Base-by-base conservation (phyloP, 208 protist species). In the Leishmania turanica region DNA sequence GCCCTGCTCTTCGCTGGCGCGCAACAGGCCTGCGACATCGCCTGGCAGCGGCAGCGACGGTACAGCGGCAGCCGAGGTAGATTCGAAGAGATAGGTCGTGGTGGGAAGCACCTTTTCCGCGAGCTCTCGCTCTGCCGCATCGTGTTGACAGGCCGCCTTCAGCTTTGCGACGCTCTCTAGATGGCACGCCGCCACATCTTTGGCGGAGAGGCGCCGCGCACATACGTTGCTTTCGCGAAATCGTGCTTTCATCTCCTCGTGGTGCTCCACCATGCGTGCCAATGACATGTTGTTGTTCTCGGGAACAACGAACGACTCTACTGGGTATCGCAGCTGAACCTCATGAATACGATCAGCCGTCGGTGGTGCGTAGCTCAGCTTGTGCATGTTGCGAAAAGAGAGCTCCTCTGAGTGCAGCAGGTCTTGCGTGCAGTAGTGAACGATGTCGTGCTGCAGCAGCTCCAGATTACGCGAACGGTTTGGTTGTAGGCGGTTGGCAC, bases 361-460 rank as follows among this genome's bases (percentile, higher is more conserved):
- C 40, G 95, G 93, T 58, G 95, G 95, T 40, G 90, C 88, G 74
- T 98, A 98, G 83, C 95, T 96, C n/a, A 98, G 82, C 37, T 87
- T 82, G 60, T 84, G 89, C 73, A 98, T 47, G 19, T 89, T 86
- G 21, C 89, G 87, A 53, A 89, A 85, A 3, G 88, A 93, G n/a
- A 95, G 83, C 9, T 91, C 68, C 56, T 93, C 87, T 72, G 81
- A 75, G 24, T 75, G 64, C 17, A 76, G 72, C 21, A 97, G 65
- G 40, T 95, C 90, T 15, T 84, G 78, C 40, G 83, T 80, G 82
- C 93, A 97, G 84, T 96, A 92, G 72, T 92, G 78, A 31, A 94
- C 90, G 72, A 98, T 91, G 78, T 98, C 95, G 81, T 95, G 86
- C 76, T 94, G 92, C 69, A 98, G 81, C 24, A 87, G 77, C 40